A percentile compares a stretch with the other conserved stretches of the same genome.
Evolutionary conservation across 2,329 filamentous ascomycete species (phyloP).

Genomic region (Metarhizium brunneum): DNA sequence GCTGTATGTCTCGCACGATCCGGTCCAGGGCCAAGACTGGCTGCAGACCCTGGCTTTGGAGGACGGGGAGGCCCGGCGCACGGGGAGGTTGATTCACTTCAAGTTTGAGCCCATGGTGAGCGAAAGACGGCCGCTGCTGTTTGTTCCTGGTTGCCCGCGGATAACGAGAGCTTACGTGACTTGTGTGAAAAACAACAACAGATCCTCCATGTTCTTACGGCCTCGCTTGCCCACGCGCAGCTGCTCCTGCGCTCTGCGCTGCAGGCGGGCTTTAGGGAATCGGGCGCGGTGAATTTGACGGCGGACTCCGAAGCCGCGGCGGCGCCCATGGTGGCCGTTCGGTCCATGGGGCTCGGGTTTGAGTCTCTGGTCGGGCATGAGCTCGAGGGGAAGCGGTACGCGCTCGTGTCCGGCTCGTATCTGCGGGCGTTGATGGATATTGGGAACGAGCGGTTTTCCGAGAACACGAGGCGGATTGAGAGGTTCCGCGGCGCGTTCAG

Average conservation of each 20-base stretch:
- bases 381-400: slow-evolving; percentile 25
- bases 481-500: slow-evolving; percentile 49
- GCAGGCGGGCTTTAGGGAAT: slow-evolving; percentile 81
- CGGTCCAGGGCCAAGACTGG: slow-evolving; percentile 27
- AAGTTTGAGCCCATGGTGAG: slow-evolving; percentile 93
- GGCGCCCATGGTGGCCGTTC: slow-evolving; percentile 72
- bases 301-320: slow-evolving; percentile 27
- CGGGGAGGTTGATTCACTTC: slow-evolving; percentile 59
- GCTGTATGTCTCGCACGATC: slow-evolving; percentile 82
- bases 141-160: neutral
- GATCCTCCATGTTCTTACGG: slow-evolving; percentile 83
- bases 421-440: slow-evolving; percentile 58
- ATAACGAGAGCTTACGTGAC: neutral
- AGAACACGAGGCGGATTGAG: slow-evolving; percentile 59
- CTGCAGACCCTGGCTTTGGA: slow-evolving; percentile 18
- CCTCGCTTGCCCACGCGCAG: slow-evolving; percentile 67
- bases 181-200: slow-evolving; percentile 23
- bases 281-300: slow-evolving; percentile 64
- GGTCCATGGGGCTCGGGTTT: slow-evolving; percentile 72
- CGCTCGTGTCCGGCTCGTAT: slow-evolving; percentile 57
- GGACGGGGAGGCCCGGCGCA: slow-evolving; percentile 4
- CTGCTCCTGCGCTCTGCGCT: slow-evolving; percentile 66
- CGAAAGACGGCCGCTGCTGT: slow-evolving; percentile 20
- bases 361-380: slow-evolving; percentile 67
- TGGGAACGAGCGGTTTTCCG: slow-evolving; percentile 64